These are phyloP conservation scores for Mycena galericulata DNA, from an alignment of 768 basidiomycete genomes.

Conservation along the genomic window DNA sequence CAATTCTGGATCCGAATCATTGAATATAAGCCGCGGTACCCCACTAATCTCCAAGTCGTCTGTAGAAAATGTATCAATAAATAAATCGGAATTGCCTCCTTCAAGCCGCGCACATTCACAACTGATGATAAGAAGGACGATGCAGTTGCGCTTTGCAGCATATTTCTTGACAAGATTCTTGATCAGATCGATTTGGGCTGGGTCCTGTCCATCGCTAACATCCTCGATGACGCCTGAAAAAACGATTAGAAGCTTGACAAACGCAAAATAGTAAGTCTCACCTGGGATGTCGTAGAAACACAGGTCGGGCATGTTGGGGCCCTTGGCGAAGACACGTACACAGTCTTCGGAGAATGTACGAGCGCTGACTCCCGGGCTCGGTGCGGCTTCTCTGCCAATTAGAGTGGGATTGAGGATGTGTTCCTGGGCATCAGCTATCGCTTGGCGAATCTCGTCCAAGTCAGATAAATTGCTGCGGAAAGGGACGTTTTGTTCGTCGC, in stretches of 20 bases:
- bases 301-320: constrained; percentile 24
- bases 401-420: constrained; percentile 3
- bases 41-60: constrained; percentile 20
- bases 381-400: not conserved
- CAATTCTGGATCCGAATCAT: constrained; percentile 8
- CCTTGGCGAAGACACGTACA: constrained; percentile 22
- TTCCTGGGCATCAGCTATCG: constrained; percentile 19
- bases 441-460: constrained; percentile 8
- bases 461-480: constrained; percentile 18
- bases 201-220: constrained; percentile 17
- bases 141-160: constrained; percentile 9
- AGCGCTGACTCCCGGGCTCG: constrained; percentile 1
- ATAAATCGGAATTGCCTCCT: not conserved
- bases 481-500: not conserved
- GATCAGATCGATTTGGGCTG: constrained; percentile 19
- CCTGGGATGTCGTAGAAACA: constrained; percentile 27
- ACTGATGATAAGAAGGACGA: constrained; percentile 23
- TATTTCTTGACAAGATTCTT: constrained; percentile 23
- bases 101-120: constrained; percentile 14
- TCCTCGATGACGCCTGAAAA: constrained; percentile 19
- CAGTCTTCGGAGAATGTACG: constrained; percentile 25
- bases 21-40: constrained; percentile 20
- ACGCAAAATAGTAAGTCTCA: not conserved
- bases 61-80: not conserved
- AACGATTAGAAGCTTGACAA: not conserved